These are phyloP conservation scores for Cephalotrichum gorgonifer DNA, from an alignment of 2,329 filamentous ascomycete species.

Conservation along the genomic window DNA sequence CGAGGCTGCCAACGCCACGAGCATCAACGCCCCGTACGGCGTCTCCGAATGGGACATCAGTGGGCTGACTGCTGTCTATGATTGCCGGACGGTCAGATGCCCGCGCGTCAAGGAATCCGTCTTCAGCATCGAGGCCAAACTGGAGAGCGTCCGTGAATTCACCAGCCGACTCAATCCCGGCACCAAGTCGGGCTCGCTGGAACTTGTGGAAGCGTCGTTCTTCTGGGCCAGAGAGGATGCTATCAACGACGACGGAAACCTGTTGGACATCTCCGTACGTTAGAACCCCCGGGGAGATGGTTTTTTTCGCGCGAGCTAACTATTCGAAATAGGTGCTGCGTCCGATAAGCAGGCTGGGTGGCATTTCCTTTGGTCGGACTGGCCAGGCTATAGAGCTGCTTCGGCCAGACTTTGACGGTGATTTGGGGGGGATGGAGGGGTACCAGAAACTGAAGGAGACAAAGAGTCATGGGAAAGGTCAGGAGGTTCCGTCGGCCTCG, in stretches of 20 bases:
- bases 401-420: too few relatives aligned
- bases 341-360: too few relatives aligned
- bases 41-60: constrained; percentile 69
- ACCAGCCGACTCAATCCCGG: constrained; percentile 60
- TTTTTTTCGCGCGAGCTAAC: too few relatives aligned
- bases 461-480: too few relatives aligned
- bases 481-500: too few relatives aligned
- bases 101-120: constrained; percentile 73
- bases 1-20: constrained; percentile 75
- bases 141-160: constrained; percentile 68
- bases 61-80: constrained; percentile 71
- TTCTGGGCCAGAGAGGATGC: constrained; percentile 91
- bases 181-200: constrained; percentile 64
- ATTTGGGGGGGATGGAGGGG: too few relatives aligned
- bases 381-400: too few relatives aligned
- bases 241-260: constrained; percentile 62
- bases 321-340: too few relatives aligned
- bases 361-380: too few relatives aligned
- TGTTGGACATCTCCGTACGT: constrained; percentile 48
- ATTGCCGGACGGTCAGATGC: constrained; percentile 56
- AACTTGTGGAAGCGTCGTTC: constrained; percentile 68
- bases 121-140: constrained; percentile 69
- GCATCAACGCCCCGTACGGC: constrained; percentile 68
- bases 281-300: too few relatives aligned
- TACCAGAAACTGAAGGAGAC: too few relatives aligned